Evolutionary conservation across 2,329 filamentous ascomycete genomes (phyloP).

Genomic region (Rachicladosporium sp.): DNA sequence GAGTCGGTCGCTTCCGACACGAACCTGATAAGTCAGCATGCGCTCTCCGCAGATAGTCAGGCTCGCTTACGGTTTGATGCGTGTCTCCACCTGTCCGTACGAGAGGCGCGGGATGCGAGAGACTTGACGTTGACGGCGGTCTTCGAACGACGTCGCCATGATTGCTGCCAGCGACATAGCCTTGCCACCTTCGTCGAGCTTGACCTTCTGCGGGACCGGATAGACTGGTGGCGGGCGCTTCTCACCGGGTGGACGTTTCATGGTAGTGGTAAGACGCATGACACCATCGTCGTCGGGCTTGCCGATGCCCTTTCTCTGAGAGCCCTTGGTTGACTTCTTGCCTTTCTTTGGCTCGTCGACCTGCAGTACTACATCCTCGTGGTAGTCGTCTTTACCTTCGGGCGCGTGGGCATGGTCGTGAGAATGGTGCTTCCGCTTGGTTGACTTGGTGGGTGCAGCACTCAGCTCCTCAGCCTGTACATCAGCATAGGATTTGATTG

Average conservation of each 20-base stretch:
- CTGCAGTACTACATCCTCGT: background rate
- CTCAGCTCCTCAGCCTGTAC: constrained; percentile 9
- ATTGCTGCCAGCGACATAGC: constrained; percentile 2
- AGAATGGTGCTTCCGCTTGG: constrained; percentile 6
- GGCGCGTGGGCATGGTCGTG: constrained; percentile 1
- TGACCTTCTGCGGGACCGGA: background rate
- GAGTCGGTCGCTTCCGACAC: constrained; percentile 8
- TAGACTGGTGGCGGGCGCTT: constrained; percentile 2
- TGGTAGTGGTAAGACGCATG: constrained; percentile 3
- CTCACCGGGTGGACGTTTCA: constrained; percentile 1
- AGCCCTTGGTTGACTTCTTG: constrained; percentile 1
- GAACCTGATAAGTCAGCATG: constrained; percentile 6
- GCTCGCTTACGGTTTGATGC: constrained; percentile 10
- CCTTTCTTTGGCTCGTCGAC: constrained; percentile 1
- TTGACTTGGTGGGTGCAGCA: background rate
- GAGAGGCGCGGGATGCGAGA: constrained; percentile 5
- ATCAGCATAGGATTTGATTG: constrained; percentile 10
- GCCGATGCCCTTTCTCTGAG: constrained; percentile 1
- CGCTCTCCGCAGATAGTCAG: no score
- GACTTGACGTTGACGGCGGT: constrained; percentile 2
- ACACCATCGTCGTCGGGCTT: constrained; percentile 2
- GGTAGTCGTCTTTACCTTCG: background rate
- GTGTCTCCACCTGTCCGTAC: constrained; percentile 13
- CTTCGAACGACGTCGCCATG: constrained; percentile 2
- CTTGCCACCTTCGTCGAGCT: background rate